Base-by-base conservation (phyloP, 2,329 filamentous ascomycete species). In the Drechslerella coelobrocha region DNA sequence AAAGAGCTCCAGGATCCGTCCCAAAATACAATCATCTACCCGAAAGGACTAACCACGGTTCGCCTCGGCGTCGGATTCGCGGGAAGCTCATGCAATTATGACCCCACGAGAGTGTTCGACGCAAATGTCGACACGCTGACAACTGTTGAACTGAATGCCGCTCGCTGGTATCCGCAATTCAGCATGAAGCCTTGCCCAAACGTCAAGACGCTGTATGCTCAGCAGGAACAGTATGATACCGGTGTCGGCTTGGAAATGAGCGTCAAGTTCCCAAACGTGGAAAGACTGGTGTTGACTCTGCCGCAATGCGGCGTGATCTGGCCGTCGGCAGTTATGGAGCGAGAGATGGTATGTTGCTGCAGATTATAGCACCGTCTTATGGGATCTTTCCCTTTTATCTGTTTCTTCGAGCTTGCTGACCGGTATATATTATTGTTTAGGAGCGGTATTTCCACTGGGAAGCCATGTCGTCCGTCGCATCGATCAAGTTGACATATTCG, bases 231-330 rank as follows among this genome's bases (percentile, higher is more conserved):
- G 27, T 41, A 12, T n/a, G 52, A 71, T 3, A 17, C 2, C 12
- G 1, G 0, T 14, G n/a, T 45, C 9, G 37, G 24, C 1, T 37
- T 41, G 17, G 12, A 63, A 5, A 6, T 55, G 21, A 9, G 17
- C 9, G 26, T 10, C 8, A 63, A 63, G 24, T 71, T 71, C 17
- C 66, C 66, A 7, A 71, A 71, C 23, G 34, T 53, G 5, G 59
- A 71, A 23, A 8, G 26, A 4, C 8, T 71, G 5, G 19, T 60
- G 4, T 12, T 63, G 6, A 29, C 27, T 29, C 19, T 39, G 0
- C 27, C 52, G 10, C 24, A 29, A 6, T 52, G n/a, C 31, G 57
- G 57, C 19, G 17, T 21, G 0, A 7, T 45, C 19, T 68, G 63
- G 63, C 12, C 14, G n/a, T 7, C 0, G 1, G 17, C 19, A 6